Evolutionary conservation across 768 basidiomycete species (phyloP).

Genomic region (Xerocomus spinulosus): DNA sequence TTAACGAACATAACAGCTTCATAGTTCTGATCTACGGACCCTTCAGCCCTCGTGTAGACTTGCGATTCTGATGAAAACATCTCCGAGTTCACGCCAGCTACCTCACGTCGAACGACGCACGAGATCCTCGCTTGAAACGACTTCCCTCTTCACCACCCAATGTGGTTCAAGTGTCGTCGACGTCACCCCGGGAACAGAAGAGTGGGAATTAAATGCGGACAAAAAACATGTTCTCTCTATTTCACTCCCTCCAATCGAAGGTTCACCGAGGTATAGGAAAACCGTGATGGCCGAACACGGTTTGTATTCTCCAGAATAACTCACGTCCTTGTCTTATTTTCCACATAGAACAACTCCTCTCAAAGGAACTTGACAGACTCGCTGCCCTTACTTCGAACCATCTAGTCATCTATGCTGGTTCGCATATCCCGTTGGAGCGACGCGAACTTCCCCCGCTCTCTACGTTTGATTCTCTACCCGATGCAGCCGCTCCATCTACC

Average conservation of each 20-base stretch:
- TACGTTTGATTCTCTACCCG: constrained; percentile 27
- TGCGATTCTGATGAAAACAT: constrained; percentile 40
- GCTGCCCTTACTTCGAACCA: constrained; percentile 51
- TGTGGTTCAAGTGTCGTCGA: constrained; percentile 51
- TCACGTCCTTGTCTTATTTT: constrained; percentile 1
- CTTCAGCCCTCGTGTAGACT: constrained; percentile 52
- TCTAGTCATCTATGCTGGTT: constrained; percentile 64
- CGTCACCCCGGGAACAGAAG: constrained; percentile 37
- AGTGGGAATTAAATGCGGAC: constrained; percentile 32
- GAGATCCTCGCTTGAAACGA: constrained; percentile 33
- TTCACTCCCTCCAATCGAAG: constrained; percentile 47
- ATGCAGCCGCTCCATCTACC: constrained; percentile 24
- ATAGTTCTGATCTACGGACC: constrained; percentile 68
- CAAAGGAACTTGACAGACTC: constrained; percentile 46
- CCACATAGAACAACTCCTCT: constrained; percentile 40
- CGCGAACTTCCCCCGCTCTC: constrained; percentile 36
- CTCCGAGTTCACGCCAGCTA: constrained; percentile 56
- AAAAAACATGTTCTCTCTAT: constrained; percentile 56
- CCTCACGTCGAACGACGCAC: constrained; percentile 47
- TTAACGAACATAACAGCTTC: constrained; percentile 43
- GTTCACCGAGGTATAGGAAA: constrained; percentile 42
- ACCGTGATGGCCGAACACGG: constrained; percentile 50
- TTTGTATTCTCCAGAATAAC: constrained; percentile 28
- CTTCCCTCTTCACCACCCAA: constrained; percentile 41
- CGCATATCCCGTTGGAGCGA: constrained; percentile 37